These are phyloP conservation scores for Skeletonema potamos DNA, from an alignment of 108 stramenopile genomes.

Conservation along the genomic window DNA sequence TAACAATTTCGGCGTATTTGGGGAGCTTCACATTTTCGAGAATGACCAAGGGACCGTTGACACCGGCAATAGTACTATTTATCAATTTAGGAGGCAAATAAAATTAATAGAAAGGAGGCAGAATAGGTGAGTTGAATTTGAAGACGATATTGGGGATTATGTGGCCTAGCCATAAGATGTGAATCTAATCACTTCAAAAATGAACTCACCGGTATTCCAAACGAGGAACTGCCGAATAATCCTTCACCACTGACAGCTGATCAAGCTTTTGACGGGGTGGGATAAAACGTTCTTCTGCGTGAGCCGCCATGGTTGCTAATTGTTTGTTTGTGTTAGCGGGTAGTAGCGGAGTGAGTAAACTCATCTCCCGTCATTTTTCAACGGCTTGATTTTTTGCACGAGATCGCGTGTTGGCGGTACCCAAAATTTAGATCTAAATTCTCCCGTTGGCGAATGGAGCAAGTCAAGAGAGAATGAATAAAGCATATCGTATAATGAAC, in stretches of 20 bases:
- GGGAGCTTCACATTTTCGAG: slow-evolving; percentile 99
- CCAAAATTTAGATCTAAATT: too few relatives aligned
- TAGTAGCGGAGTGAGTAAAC: too few relatives aligned
- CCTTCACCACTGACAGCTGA: slow-evolving; percentile 83
- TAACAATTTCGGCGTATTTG: slow-evolving; percentile 98
- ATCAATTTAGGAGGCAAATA: neutral
- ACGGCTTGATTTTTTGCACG: too few relatives aligned
- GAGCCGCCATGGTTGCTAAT: slow-evolving; percentile 17
- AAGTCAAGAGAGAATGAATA: too few relatives aligned
- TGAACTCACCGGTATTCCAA: slow-evolving; percentile 83
- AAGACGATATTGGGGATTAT: neutral
- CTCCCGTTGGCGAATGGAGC: too few relatives aligned
- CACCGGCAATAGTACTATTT: slow-evolving; percentile 95
- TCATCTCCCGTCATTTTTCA: too few relatives aligned
- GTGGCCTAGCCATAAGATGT: neutral
- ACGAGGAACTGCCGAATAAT: slow-evolving; percentile 87
- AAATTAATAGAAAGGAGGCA: neutral
- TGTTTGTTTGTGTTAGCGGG: neutral
- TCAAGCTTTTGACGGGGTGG: slow-evolving; percentile 82
- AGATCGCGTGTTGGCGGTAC: too few relatives aligned
- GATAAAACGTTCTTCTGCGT: slow-evolving; percentile 76
- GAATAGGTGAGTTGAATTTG: neutral
- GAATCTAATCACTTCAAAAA: neutral
- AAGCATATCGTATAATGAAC: too few relatives aligned
- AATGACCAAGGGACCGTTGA: slow-evolving; percentile 99